phyloP scores from a whole-genome alignment of 139 green algal genomes.

The Diplosphaera chodatii region DNA sequence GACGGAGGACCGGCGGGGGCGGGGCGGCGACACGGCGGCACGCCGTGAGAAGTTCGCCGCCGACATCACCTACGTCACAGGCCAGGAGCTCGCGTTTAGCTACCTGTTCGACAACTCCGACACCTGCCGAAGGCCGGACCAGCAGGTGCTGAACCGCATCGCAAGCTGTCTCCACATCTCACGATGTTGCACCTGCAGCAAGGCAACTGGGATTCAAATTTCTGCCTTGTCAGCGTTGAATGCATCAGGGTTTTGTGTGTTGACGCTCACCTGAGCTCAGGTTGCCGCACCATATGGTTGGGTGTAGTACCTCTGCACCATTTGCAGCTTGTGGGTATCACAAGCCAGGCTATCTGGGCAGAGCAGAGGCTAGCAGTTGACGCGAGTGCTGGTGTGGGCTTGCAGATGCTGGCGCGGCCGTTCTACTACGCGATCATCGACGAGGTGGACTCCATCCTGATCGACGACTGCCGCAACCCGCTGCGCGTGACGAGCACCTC shows the following conservation, averaged over 20 bases:
- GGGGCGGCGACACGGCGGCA: background rate
- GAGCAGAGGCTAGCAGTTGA: too few species aligned
- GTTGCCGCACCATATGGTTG: too few species aligned
- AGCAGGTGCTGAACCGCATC: too few species aligned
- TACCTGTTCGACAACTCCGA: slow-evolving; percentile 81
- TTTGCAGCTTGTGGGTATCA: too few species aligned
- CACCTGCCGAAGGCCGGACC: slow-evolving; percentile 5
- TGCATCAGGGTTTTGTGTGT: too few species aligned
- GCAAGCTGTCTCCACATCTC: too few species aligned
- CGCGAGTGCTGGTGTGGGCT: background rate
- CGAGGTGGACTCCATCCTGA: slow-evolving; percentile 74
- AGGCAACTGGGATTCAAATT: too few species aligned
- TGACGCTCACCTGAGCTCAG: too few species aligned
- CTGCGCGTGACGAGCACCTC: slow-evolving; percentile 40
- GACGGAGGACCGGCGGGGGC: slow-evolving; percentile 11
- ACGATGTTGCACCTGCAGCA: too few species aligned
- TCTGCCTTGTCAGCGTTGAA: too few species aligned
- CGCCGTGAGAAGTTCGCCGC: slow-evolving; percentile 33
- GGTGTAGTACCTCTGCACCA: too few species aligned
- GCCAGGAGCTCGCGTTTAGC: slow-evolving; percentile 70
- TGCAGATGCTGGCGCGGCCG: slow-evolving; percentile 39
- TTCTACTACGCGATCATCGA: slow-evolving; percentile 82
- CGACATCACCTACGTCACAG: slow-evolving; percentile 85
- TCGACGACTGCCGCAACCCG: slow-evolving; percentile 69
- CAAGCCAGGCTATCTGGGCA: too few species aligned